Base-by-base conservation (phyloP, 169 alveolate species). In the Plasmodium ovale region DNA sequence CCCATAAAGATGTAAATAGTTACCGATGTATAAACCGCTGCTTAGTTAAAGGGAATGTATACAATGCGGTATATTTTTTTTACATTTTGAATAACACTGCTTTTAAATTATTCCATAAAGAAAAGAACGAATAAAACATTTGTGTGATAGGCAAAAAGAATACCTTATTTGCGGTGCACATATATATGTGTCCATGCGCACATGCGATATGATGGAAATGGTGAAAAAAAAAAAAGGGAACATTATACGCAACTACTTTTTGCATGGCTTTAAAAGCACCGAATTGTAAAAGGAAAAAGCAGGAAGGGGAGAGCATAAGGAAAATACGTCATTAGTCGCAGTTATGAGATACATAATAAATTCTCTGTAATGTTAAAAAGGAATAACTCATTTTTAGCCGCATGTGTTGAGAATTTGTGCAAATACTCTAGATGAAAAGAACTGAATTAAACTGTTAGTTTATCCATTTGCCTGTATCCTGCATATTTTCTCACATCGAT, bases 231-330 rank as follows among this genome's bases (percentile, higher is more conserved):
- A 33, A 35, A 3, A 16, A 23, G 29, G 33, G 21, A 64, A 31
- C 56, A 51, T 37, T 4, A 14, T 29, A 23, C 33, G 5, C 21
- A 12, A 64, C 39, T 35, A 35, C 31, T 16, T 64, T 64, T 23
- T 64, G 23, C 31, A 31, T 31, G 9, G 33, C 31, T 64, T 64
- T 64, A n/a, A n/a, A n/a, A n/a, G n/a, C n/a, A n/a, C n/a, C 72
- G 33, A 60, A 29, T 31, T 64, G 21, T 4, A 29, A 64, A 21
- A 64, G 31, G 14, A n/a, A 31, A 53, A 29, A 27, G 51, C 33
- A 31, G 51, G 12, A 47, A 47, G 72, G 58, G 29, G 19, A 64
- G 33, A 23, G 72, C 33, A 12, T 10, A 5, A 31, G 16, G 29
- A 9, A 25, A 35, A 14, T 10, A n/a, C 33, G 21, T 29, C 27